Evolutionary conservation across 2,329 filamentous ascomycete species (phyloP).

Genomic region (Talaromyces sp.): DNA sequence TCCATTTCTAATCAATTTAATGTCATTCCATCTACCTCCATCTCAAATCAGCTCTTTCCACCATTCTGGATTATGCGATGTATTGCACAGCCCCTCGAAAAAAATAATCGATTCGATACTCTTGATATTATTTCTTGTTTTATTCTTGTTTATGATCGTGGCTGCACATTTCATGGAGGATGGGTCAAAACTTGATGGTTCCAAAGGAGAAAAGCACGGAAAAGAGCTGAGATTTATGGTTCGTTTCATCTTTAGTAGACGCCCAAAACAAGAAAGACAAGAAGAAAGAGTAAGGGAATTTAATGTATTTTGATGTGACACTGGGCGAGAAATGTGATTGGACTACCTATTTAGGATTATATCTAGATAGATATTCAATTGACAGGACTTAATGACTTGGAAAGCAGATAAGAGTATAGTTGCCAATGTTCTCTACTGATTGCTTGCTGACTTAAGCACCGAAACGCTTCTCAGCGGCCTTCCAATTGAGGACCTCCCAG

Average conservation of each 20-base stretch:
- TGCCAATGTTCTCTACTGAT: background rate
- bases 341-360: background rate
- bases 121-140: background rate
- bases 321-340: background rate
- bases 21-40: background rate
- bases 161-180: background rate
- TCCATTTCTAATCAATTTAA: background rate
- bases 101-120: too few relatives aligned
- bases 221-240: background rate
- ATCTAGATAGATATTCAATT: background rate
- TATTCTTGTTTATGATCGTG: background rate
- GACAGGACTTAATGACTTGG: background rate
- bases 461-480: constrained; percentile 76
- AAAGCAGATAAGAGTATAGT: background rate
- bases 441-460: constrained; percentile 14
- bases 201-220: background rate
- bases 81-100: background rate
- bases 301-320: background rate
- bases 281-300: background rate
- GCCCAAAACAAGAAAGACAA: background rate
- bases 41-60: background rate
- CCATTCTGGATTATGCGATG: background rate
- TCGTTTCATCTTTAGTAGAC: background rate
- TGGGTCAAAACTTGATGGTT: background rate
- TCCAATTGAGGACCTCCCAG: constrained; percentile 97